Evolutionary conservation across 441 rosid species (phyloP).

Genomic region (Euphorbia corollata): DNA sequence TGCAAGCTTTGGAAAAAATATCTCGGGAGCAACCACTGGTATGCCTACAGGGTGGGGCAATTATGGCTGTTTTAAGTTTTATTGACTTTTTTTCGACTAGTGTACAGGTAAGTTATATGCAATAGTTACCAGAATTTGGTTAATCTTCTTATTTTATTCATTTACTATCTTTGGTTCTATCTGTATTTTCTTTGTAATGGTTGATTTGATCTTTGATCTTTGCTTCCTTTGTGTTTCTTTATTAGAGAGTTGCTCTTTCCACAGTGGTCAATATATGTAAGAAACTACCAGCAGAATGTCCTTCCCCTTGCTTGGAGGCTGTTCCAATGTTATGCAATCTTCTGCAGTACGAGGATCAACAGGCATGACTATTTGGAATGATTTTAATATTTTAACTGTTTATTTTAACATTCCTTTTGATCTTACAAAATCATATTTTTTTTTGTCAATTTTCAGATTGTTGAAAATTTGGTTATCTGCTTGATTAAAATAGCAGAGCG

Average conservation of each 20-base stretch:
- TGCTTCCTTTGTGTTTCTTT: slow-evolving; percentile 17
- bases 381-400: not conserved
- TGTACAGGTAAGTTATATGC: slow-evolving; percentile 53
- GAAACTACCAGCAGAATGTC: slow-evolving; percentile 67
- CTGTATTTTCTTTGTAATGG: slow-evolving; percentile 8
- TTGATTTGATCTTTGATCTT: slow-evolving; percentile 2
- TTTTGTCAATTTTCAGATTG: slow-evolving; percentile 51
- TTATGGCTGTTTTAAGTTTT: slow-evolving; percentile 71
- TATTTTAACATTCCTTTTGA: slow-evolving; percentile 10
- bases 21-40: slow-evolving; percentile 82
- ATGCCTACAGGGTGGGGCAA: slow-evolving; percentile 88
- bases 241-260: slow-evolving; percentile 89
- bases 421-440: slow-evolving; percentile 10
- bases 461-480: slow-evolving; percentile 79
- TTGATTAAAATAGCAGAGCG: slow-evolving; percentile 76
- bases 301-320: slow-evolving; percentile 62
- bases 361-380: slow-evolving; percentile 38
- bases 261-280: slow-evolving; percentile 84
- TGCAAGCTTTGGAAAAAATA: slow-evolving; percentile 98
- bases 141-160: slow-evolving; percentile 10
- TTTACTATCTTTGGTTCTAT: slow-evolving; percentile 4
- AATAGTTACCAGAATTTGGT: slow-evolving; percentile 2
- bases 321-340: slow-evolving; percentile 84
- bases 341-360: slow-evolving; percentile 85
- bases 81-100: slow-evolving; percentile 90